phyloP scores from a whole-genome alignment of 2,329 filamentous ascomycete genomes.

The Diplodia sapinea region DNA sequence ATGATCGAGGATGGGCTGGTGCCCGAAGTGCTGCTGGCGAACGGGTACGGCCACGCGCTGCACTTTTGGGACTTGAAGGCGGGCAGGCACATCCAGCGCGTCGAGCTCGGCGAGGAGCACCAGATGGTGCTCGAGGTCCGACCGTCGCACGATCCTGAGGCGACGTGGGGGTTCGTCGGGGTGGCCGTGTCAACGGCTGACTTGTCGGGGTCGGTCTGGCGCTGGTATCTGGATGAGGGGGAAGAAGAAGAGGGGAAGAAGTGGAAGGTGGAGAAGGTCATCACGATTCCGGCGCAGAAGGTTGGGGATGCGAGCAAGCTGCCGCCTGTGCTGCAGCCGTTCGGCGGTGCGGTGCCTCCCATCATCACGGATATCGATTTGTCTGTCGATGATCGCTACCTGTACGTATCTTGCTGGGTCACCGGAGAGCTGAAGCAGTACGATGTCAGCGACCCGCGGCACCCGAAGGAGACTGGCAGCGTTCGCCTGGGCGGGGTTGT shows the following conservation, averaged over 20 bases:
- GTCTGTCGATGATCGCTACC: conserved; percentile 3
- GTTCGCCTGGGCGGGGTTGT: conserved; percentile 4
- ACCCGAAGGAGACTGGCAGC: not conserved
- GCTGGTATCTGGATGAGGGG: conserved; percentile 4
- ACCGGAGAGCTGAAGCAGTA: conserved; percentile 13
- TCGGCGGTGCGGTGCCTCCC: conserved; percentile 2
- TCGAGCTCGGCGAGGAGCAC: conserved; percentile 7
- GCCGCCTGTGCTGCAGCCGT: conserved; percentile 10
- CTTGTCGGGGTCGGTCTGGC: conserved; percentile 1
- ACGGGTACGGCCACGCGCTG: not conserved
- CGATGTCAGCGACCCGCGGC: conserved; percentile 1
- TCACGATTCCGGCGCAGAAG: conserved; percentile 6
- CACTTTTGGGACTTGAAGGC: conserved; percentile 6
- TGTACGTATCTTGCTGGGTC: conserved; percentile 2
- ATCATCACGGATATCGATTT: conserved; percentile 8
- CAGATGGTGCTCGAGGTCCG: conserved; percentile 17
- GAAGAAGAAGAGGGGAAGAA: not conserved
- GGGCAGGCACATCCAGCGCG: not conserved
- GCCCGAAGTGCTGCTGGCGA: conserved; percentile 6
- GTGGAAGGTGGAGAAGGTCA: conserved; percentile 13
- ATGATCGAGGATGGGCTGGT: conserved; percentile 1
- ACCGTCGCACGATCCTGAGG: conserved; percentile 1
- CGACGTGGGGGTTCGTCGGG: conserved; percentile 10
- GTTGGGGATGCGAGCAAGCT: not conserved
- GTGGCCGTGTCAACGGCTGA: not conserved